phyloP scores from a whole-genome alignment of 2,329 filamentous ascomycete species.

The Orbilia oligospora region DNA sequence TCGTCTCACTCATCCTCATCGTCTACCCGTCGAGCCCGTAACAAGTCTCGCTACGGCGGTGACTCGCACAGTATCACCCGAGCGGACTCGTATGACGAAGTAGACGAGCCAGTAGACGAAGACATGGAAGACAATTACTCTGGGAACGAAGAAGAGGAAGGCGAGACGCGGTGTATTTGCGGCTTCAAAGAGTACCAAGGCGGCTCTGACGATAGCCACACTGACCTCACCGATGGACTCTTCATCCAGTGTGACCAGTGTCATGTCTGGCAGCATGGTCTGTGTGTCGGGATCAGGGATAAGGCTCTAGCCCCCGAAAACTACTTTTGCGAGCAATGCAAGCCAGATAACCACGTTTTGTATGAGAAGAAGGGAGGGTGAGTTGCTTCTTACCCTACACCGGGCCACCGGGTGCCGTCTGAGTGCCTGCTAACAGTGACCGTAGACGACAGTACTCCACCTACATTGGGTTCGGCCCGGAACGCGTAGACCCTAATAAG shows the following conservation, averaged over 20 bases:
- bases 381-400: conserved; percentile 67
- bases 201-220: conserved; percentile 74
- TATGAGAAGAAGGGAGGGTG: conserved; percentile 87
- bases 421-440: conserved; percentile 50
- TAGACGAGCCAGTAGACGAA: conserved; percentile 68
- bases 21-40: conserved; percentile 75
- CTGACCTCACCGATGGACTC: conserved; percentile 90
- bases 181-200: conserved; percentile 95
- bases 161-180: conserved; percentile 95
- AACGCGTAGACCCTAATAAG: conserved; percentile 40
- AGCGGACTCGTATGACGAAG: conserved; percentile 67
- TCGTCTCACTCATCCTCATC: conserved; percentile 77
- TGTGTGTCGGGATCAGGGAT: conserved; percentile 96
- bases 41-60: conserved; percentile 63
- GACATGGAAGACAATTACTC: conserved; percentile 71
- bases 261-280: conserved; percentile 98
- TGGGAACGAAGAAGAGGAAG: conserved; percentile 81
- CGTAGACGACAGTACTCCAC: conserved; percentile 77
- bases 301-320: conserved; percentile 93
- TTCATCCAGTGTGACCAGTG: conserved; percentile 98
- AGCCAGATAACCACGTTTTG: conserved; percentile 79
- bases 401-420: conserved; percentile 9
- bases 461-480: conserved; percentile 69
- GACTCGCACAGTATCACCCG: conserved; percentile 72
- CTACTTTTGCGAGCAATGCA: conserved; percentile 96